phyloP scores from a whole-genome alignment of 805 yeast species.

The Zygoascus biomembranicola region DNA sequence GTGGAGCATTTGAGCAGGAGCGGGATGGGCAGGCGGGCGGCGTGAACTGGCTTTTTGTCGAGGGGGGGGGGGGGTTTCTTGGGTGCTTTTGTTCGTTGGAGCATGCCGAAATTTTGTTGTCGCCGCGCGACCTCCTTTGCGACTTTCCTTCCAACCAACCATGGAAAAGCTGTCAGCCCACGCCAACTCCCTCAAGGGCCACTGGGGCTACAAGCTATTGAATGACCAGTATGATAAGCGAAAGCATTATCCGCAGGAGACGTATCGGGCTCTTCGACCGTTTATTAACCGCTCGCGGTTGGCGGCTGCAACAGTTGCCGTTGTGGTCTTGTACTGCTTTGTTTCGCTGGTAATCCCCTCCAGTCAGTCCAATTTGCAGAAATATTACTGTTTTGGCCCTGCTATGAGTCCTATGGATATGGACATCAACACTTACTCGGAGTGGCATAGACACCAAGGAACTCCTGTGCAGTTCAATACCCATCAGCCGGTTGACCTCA shows the following conservation, averaged over 20 bases:
- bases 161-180: not conserved
- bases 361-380: conserved; percentile 5
- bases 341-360: conserved; percentile 7
- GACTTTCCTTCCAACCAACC: too few species aligned
- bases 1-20: too few species aligned
- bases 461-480: conserved; percentile 17
- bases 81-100: too few species aligned
- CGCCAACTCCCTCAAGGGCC: not conserved
- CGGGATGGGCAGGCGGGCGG: too few species aligned
- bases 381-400: conserved; percentile 21
- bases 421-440: conserved; percentile 16
- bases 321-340: conserved; percentile 3
- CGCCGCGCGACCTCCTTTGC: too few species aligned
- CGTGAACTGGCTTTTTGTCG: too few species aligned
- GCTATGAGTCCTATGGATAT: conserved; percentile 18
- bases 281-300: not conserved
- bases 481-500: conserved; percentile 8
- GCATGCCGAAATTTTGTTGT: too few species aligned
- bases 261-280: not conserved
- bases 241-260: not conserved
- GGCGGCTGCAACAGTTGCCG: not conserved
- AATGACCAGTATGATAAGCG: not conserved
- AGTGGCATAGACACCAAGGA: conserved; percentile 16
- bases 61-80: too few species aligned
- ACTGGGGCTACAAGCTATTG: not conserved